Evolutionary conservation across 768 basidiomycete genomes (phyloP).

Genomic region (Auriscalpium vulgare): DNA sequence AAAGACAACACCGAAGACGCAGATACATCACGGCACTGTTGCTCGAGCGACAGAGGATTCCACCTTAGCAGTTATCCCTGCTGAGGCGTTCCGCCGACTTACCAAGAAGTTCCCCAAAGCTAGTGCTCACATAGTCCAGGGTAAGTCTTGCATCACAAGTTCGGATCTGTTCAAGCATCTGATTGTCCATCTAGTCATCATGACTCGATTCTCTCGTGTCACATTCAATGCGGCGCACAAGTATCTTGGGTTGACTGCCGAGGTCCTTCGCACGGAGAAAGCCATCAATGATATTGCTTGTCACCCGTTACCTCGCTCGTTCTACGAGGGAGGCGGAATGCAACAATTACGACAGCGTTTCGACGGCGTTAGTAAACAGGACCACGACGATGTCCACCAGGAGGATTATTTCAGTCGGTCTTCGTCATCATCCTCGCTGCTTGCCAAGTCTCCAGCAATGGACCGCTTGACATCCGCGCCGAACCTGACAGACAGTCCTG

Average conservation of each 20-base stretch:
- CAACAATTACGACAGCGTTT: constrained; percentile 89
- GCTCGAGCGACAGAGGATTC: constrained; percentile 93
- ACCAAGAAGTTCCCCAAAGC: constrained; percentile 98
- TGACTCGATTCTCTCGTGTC: constrained; percentile 93
- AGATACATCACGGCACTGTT: constrained; percentile 62
- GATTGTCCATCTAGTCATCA: constrained; percentile 48
- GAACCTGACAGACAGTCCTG: constrained; percentile 20
- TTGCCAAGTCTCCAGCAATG: constrained; percentile 8
- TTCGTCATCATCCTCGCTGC: constrained; percentile 20
- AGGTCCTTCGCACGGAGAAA: constrained; percentile 94
- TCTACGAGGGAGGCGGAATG: constrained; percentile 90
- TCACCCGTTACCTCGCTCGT: constrained; percentile 83
- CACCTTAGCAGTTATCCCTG: constrained; percentile 97
- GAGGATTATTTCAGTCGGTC: constrained; percentile 46
- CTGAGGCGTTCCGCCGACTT: constrained; percentile 88
- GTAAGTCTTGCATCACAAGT: constrained; percentile 27
- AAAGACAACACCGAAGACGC: constrained; percentile 14
- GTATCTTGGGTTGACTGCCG: constrained; percentile 90
- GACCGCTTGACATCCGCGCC: constrained; percentile 16
- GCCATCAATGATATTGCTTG: constrained; percentile 96
- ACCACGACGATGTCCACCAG: constrained; percentile 30
- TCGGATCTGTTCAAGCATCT: neutral
- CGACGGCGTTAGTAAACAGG: constrained; percentile 35
- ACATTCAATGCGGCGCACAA: constrained; percentile 97
- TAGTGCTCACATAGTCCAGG: constrained; percentile 93